Evolutionary conservation across 2,329 filamentous ascomycete genomes (phyloP), one percentile per base, ranked within the genome.

Genomic region (Zopfia rhizophila): DNA sequence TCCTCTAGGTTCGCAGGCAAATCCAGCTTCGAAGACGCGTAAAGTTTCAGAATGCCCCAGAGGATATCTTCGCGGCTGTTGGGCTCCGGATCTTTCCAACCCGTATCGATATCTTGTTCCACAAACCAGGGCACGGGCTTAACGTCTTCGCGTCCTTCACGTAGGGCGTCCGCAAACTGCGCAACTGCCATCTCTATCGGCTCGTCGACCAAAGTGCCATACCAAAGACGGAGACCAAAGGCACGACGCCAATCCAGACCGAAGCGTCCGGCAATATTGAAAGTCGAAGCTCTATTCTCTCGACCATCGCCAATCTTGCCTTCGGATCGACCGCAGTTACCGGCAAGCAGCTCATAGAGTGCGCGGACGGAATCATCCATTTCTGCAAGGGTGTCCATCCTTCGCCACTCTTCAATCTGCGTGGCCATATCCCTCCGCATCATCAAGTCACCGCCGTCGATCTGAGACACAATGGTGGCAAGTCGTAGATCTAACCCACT

Each of bases 191-290:
- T 77, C 37, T 87, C 83, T 30, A 97, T 79, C 24, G 85, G 81
- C 31, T 91, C 88, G 27, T 85, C 79, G 23, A 82, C 77, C 2
- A 83, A 79, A 28, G 86, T 89, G 31, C 86, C 87, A 69, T 96
- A 99, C 89, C 91, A 97, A 2, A 99, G 78, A 30, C 92, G 86
- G 37, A 99, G 80, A 8, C 90, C 93, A 70, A 99, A 96, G 0
- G 92, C 87, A 65, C 96, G 92, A 69, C 90, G 87, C 94, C 94
- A 99, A 68, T 95, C 89, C 24, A 99, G 79, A 4, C 85, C 85
- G 67, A 97, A 99, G 33, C 87, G 86, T 60, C 89, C 82, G 1
- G 91, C 89, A 55, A 99, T 89, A 41, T 86, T 81, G 65, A 99
- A 96, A 0, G 87, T 87, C 11, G 86, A 82, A 27, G 88, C 82